phyloP scores from a whole-genome alignment of 257 asterid genomes.

The Avicennia marina region DNA sequence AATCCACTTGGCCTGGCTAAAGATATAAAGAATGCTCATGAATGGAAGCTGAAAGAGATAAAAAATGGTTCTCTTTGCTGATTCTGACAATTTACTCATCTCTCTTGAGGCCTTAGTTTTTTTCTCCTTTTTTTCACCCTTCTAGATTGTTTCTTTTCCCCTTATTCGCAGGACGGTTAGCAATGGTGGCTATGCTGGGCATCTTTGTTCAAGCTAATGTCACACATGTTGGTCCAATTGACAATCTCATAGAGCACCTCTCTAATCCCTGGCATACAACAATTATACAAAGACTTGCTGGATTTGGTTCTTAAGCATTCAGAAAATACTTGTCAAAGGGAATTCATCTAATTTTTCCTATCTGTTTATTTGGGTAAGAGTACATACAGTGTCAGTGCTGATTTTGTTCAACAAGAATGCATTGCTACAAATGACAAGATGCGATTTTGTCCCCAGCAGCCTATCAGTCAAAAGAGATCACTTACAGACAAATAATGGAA shows the following conservation, averaged over 20 bases:
- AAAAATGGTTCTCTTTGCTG: slow-evolving; percentile 51
- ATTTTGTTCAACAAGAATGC: not conserved
- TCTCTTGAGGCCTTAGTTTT: not conserved
- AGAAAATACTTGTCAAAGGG: not conserved
- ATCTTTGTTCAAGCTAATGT: slow-evolving; percentile 80
- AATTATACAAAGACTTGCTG: not conserved
- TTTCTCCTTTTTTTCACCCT: not conserved
- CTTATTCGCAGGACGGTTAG: slow-evolving; percentile 55
- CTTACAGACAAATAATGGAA: no score
- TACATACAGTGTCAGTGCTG: no score
- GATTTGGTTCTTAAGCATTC: not conserved
- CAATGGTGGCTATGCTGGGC: slow-evolving; percentile 90
- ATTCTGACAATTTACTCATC: not conserved
- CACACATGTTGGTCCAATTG: slow-evolving; percentile 83
- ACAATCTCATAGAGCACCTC: slow-evolving; percentile 9
- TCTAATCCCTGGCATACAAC: not conserved
- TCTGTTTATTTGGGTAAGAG: not conserved
- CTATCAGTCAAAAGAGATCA: no score
- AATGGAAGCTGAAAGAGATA: slow-evolving; percentile 88
- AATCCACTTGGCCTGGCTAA: slow-evolving; percentile 87
- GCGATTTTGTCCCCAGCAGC: no score
- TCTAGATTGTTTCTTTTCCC: not conserved
- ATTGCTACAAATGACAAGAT: no score
- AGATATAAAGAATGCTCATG: slow-evolving; percentile 74
- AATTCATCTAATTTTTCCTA: not conserved